Percentiles rank a stretch among this genome's conserved stretches.
These are phyloP conservation scores for Colletotrichum musicola DNA, from an alignment of 2,329 filamentous ascomycete genomes.

Conservation along the genomic window DNA sequence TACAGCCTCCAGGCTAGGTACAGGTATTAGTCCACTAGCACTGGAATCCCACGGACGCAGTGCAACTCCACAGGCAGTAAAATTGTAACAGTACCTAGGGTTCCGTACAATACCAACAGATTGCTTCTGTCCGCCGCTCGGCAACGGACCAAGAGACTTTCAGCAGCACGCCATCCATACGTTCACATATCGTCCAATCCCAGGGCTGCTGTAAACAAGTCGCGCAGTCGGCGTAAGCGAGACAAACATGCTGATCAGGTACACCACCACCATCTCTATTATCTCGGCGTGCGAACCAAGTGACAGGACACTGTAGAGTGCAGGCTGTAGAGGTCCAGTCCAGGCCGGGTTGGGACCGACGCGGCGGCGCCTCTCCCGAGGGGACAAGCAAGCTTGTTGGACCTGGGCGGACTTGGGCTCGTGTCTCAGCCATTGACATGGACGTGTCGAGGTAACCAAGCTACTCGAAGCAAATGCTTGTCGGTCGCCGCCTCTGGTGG, in stretches of 20 bases:
- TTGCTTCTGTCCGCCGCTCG: background rate
- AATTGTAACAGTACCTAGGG: background rate
- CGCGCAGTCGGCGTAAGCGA: conserved; percentile 10
- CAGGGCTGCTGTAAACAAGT: background rate
- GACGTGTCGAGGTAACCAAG: background rate
- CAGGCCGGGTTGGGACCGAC: background rate
- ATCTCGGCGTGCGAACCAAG: background rate
- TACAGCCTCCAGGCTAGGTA: too few relatives aligned
- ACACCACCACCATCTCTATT: too few relatives aligned
- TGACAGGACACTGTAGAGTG: background rate
- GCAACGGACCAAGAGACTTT: background rate
- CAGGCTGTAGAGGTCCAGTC: background rate
- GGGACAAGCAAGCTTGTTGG: background rate
- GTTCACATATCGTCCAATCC: conserved; percentile 5
- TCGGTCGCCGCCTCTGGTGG: background rate
- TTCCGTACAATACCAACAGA: background rate
- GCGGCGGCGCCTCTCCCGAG: conserved; percentile 2
- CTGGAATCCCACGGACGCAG: too few relatives aligned
- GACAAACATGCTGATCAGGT: background rate
- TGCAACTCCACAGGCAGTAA: background rate
- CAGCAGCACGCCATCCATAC: background rate
- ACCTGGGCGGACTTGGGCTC: background rate
- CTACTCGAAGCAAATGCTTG: background rate
- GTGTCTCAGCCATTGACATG: background rate
- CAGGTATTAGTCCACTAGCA: too few relatives aligned